Percentiles rank a stretch among this genome's conserved stretches.
Evolutionary conservation across 768 basidiomycete species (phyloP).

Genomic region (Crucibulum laeve): DNA sequence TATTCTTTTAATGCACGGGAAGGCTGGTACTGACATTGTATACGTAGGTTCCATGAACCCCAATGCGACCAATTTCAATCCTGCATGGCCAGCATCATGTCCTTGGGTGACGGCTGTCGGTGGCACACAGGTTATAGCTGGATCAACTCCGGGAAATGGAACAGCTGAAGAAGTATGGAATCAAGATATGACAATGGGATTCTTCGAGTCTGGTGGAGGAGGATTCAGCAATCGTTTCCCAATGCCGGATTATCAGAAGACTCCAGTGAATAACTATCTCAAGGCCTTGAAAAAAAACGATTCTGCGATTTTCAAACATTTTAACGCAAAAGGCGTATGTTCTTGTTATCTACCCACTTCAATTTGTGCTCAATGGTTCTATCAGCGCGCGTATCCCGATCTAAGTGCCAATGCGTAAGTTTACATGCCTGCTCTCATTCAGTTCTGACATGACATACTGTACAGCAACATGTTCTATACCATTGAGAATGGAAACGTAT

Average conservation of each 20-base stretch:
- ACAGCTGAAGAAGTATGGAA: slow-evolving; percentile 26
- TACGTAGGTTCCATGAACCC: slow-evolving; percentile 26
- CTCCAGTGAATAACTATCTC: slow-evolving; percentile 24
- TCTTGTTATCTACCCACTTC: background rate
- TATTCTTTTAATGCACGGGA: background rate
- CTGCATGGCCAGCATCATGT: slow-evolving; percentile 36
- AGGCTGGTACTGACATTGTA: background rate
- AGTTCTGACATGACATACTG: background rate
- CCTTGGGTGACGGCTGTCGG: slow-evolving; percentile 43
- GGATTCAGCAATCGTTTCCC: slow-evolving; percentile 34
- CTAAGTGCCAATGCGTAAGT: slow-evolving; percentile 31
- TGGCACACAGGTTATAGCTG: slow-evolving; percentile 37
- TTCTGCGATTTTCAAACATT: slow-evolving; percentile 14
- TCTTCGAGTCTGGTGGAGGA: slow-evolving; percentile 29
- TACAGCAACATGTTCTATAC: slow-evolving; percentile 10
- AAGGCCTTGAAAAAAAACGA: slow-evolving; percentile 25
- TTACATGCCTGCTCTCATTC: slow-evolving; percentile 14
- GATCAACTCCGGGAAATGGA: slow-evolving; percentile 18
- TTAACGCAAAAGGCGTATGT: slow-evolving; percentile 28
- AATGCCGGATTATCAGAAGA: slow-evolving; percentile 34
- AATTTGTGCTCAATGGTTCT: background rate
- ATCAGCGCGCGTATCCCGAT: slow-evolving; percentile 28
- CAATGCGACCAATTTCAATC: slow-evolving; percentile 35
- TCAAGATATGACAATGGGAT: slow-evolving; percentile 21
- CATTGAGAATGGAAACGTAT: slow-evolving; percentile 22